Evolutionary conservation across 176 grass and related monocot genomes (phyloP).

Genomic region (Triticum monococcum): DNA sequence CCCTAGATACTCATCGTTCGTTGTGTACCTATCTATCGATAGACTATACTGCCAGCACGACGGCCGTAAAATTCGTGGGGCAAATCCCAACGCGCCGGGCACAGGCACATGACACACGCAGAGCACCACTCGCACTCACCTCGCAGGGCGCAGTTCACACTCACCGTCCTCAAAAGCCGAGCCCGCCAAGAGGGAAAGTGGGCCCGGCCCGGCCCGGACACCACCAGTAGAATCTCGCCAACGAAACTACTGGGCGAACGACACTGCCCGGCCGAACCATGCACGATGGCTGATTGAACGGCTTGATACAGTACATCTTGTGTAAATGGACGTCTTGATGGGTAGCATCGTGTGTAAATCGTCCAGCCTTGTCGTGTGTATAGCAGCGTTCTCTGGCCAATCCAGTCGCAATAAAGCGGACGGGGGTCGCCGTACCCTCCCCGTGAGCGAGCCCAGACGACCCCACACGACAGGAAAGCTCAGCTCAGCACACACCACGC

Average conservation of each 20-base stretch:
- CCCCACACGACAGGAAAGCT: conserved; percentile 32
- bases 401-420: conserved; percentile 58
- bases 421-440: conserved; percentile 42
- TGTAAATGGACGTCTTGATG: too few species aligned
- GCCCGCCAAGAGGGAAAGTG: conserved; percentile 10
- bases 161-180: conserved; percentile 56
- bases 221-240: conserved; percentile 55
- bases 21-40: not conserved
- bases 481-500: conserved; percentile 4
- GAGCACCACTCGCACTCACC: not conserved
- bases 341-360: too few species aligned
- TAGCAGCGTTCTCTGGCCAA: too few species aligned
- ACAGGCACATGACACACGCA: conserved; percentile 18
- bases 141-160: not conserved
- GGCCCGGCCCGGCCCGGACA: not conserved
- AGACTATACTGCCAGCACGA: not conserved
- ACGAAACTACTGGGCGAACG: too few species aligned
- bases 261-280: too few species aligned
- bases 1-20: not conserved
- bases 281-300: too few species aligned
- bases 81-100: conserved; percentile 18
- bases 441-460: conserved; percentile 49
- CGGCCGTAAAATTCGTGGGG: conserved; percentile 8
- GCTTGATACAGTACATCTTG: too few species aligned
- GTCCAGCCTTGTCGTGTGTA: too few species aligned